These are phyloP conservation scores for Aureobasidium sp. DNA, from an alignment of 2,329 filamentous ascomycete species.

Conservation along the genomic window DNA sequence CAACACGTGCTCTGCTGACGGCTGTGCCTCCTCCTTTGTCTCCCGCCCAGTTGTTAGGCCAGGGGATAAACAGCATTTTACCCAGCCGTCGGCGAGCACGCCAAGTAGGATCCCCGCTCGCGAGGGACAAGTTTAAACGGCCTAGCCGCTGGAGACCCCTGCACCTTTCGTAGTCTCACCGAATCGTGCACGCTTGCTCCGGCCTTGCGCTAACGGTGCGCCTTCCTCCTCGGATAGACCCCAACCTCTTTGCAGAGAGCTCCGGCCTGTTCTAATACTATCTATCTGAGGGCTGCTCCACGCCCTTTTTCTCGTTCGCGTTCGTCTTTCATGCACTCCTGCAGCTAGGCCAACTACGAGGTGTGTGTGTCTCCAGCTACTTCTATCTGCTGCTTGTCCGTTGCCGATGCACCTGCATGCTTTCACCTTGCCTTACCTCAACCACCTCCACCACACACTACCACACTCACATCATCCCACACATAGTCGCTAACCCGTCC, in stretches of 20 bases:
- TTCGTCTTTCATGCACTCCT: conserved; percentile 16
- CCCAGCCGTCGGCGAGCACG: conserved; percentile 14
- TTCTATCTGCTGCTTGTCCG: conserved; percentile 15
- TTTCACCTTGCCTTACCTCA: conserved; percentile 14
- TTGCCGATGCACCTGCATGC: conserved; percentile 15
- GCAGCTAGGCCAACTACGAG: conserved; percentile 16
- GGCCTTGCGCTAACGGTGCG: conserved; percentile 17
- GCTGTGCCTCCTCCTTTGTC: conserved; percentile 14
- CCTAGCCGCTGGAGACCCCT: conserved; percentile 16
- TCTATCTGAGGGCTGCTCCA: conserved; percentile 16
- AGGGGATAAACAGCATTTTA: conserved; percentile 15
- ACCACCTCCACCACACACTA: conserved; percentile 6
- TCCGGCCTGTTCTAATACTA: conserved; percentile 15
- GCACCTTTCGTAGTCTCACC: conserved; percentile 11
- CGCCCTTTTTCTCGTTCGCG: conserved; percentile 16
- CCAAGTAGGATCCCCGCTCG: conserved; percentile 15
- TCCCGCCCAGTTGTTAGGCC: conserved; percentile 8
- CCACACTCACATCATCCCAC: conserved; percentile 10
- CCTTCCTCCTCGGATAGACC: conserved; percentile 17
- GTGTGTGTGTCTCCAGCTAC: conserved; percentile 16
- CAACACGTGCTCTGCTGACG: conserved; percentile 13
- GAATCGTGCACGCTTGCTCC: conserved; percentile 14
- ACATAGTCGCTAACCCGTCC: conserved; percentile 15
- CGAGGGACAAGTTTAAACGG: conserved; percentile 14
- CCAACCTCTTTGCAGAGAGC: conserved; percentile 15